These are phyloP conservation scores for Lavandula angustifolia DNA, from an alignment of 257 asterid species.

Conservation along the genomic window DNA sequence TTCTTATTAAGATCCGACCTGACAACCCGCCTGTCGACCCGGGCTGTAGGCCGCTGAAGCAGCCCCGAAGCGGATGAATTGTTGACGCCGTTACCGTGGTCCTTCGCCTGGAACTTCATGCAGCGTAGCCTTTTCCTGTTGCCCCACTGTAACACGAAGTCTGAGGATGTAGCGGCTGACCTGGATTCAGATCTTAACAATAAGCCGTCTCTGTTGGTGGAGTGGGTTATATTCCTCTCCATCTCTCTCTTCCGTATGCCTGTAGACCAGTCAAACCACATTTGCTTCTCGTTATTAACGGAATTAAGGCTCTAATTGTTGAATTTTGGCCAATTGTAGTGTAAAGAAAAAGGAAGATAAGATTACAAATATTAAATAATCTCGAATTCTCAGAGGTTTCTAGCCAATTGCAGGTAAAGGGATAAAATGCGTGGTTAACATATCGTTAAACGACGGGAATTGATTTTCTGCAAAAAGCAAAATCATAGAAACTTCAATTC, in stretches of 20 bases:
- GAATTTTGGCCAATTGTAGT: constrained; percentile 20
- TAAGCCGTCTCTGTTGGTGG: constrained; percentile 48
- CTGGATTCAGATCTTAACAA: constrained; percentile 57
- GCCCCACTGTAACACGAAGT: constrained; percentile 87
- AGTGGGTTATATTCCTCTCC: constrained; percentile 59
- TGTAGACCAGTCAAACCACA: constrained; percentile 35
- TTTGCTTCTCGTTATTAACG: constrained; percentile 30
- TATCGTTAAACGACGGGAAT: constrained; percentile 20
- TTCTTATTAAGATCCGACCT: constrained; percentile 57
- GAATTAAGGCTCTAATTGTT: constrained; percentile 27
- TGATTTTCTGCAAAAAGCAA: constrained; percentile 23
- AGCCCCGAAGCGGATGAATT: constrained; percentile 49
- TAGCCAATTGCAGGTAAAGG: constrained; percentile 30
- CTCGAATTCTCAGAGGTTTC: constrained; percentile 8
- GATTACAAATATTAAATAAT: neutral
- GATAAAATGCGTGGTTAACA: constrained; percentile 14
- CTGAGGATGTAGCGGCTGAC: constrained; percentile 59
- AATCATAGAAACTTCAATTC: neutral
- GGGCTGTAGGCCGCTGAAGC: constrained; percentile 41
- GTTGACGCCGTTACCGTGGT: constrained; percentile 33
- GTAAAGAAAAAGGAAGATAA: constrained; percentile 1
- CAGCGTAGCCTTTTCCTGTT: constrained; percentile 76
- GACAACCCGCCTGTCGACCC: constrained; percentile 62
- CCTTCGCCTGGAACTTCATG: constrained; percentile 70
- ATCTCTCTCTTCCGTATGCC: constrained; percentile 46